Base-by-base conservation (phyloP, 257 asterid genomes). In the Solanum medicagineum region DNA sequence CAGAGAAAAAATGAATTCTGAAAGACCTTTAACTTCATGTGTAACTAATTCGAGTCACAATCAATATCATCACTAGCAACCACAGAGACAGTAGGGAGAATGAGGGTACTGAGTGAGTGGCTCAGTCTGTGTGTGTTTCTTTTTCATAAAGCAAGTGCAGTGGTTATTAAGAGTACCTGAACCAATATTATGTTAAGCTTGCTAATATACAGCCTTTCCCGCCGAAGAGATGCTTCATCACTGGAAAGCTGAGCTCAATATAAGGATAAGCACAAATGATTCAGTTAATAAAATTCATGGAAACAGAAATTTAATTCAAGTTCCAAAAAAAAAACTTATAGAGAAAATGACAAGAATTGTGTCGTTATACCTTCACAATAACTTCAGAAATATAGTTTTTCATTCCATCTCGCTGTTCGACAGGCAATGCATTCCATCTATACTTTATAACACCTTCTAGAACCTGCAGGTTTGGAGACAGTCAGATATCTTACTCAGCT, bases 401-500 rank as follows among this genome's bases (percentile, higher is more conserved):
- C 99, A 97, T 95, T 90, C 99, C 99, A 91, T 94, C 99, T 83
- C 99, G 91, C 89, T 97, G 99, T 86, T 94, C 99, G 79, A 89
- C 95, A 6, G 99, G 99, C 89, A 97, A 90, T 11, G 99, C 99
- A 87, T 97, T 97, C 99, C 99, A 97, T 89, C 98, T 92, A 73
- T 97, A 97, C 92, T 97, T 97, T 44, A 97, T 94, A 88, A 95
- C 98, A 87, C 99, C 98, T 93, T 95, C 99, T 22, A 97, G 94
- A 85, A 97, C 98, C 99, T 97, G 90, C 53, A 90, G 19, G 85
- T 70, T 32, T 68, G 86, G 44, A 86, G 85, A 84, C 86, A 85
- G 86, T 80, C n/a, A 54, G 86, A 65, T 29, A 53, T 54, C 59
- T 60, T 32, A 85, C 15, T 62, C 84, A 84, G 85, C 85, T 79